phyloP scores from a whole-genome alignment of 78 protist species.

The Dictyostelium firmibasis region DNA sequence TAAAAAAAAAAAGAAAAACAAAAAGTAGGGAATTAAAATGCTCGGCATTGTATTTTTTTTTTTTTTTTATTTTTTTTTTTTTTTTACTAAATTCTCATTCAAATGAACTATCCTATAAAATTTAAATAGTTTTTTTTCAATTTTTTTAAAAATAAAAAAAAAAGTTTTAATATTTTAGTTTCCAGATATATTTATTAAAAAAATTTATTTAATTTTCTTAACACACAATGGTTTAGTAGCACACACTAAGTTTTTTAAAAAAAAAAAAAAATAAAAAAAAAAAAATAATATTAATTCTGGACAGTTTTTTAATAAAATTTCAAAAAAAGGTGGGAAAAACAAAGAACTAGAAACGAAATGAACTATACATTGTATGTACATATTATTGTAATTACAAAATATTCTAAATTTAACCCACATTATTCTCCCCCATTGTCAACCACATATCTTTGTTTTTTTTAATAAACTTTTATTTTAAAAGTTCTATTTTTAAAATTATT shows the following conservation, averaged over 20 bases:
- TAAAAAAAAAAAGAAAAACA: background rate
- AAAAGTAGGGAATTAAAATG: background rate
- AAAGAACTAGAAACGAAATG: background rate
- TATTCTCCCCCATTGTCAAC: background rate
- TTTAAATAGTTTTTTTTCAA: background rate
- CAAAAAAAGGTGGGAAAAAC: background rate
- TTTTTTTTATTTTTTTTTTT: background rate
- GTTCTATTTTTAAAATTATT: background rate
- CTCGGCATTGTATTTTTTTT: background rate
- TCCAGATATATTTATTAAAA: background rate
- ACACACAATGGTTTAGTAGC: background rate
- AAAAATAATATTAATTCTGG: background rate
- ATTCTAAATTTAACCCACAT: background rate
- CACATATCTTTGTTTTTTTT: background rate
- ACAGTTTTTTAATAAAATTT: background rate
- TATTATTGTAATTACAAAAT: background rate
- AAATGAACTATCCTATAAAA: background rate
- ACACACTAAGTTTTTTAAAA: no score
- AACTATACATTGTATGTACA: background rate
- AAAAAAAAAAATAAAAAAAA: background rate
- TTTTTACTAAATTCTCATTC: background rate
- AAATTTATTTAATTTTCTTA: background rate
- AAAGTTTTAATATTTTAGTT: background rate
- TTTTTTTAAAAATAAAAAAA: background rate
- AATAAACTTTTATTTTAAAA: background rate